Conservation (phyloP, 306 rosid species). For the Rubus idaeus region DNA sequence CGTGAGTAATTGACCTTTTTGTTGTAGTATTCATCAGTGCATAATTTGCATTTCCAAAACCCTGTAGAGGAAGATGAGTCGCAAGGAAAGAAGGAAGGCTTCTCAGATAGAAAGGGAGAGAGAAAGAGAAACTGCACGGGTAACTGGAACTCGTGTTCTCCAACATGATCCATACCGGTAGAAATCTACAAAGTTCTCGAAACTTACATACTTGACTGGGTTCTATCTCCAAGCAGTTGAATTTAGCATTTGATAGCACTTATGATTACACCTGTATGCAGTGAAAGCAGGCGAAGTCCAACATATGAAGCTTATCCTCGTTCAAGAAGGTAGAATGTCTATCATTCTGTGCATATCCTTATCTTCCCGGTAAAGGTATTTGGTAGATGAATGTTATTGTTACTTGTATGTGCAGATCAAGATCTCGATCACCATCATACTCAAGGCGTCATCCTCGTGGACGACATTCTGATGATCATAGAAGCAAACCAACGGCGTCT, state of each 20-base stretch:
- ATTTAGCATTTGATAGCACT: slow-evolving; percentile 1
- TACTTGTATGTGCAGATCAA: slow-evolving; percentile 45
- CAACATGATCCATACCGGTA: slow-evolving; percentile 99
- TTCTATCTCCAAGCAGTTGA: slow-evolving; percentile 20
- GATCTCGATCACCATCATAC: slow-evolving; percentile 82
- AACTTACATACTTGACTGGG: slow-evolving; percentile 19
- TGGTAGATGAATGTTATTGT: not conserved
- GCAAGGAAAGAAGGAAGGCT: slow-evolving; percentile 94
- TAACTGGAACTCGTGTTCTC: slow-evolving; percentile 67
- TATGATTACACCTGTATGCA: slow-evolving; percentile 36
- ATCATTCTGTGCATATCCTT: slow-evolving; percentile 12
- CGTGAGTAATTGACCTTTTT: slow-evolving; percentile 1
- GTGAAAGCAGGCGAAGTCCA: slow-evolving; percentile 93
- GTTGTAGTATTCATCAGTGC: slow-evolving; percentile 14
- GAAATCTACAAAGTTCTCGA: slow-evolving; percentile 25
- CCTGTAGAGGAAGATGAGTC: slow-evolving; percentile 88
- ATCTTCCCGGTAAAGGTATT: slow-evolving; percentile 9
- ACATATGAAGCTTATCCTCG: slow-evolving; percentile 97
- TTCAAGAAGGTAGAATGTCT: slow-evolving; percentile 64
- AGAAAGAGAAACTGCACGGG: slow-evolving; percentile 80
- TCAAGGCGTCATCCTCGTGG: slow-evolving; percentile 66
- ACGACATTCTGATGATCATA: slow-evolving; percentile 72
- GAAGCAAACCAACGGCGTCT: slow-evolving; percentile 72
- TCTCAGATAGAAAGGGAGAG: slow-evolving; percentile 97
- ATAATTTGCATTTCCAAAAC: slow-evolving; percentile 12